Conservation (phyloP, 768 basidiomycete genomes). For the Termitomyces sp. region DNA sequence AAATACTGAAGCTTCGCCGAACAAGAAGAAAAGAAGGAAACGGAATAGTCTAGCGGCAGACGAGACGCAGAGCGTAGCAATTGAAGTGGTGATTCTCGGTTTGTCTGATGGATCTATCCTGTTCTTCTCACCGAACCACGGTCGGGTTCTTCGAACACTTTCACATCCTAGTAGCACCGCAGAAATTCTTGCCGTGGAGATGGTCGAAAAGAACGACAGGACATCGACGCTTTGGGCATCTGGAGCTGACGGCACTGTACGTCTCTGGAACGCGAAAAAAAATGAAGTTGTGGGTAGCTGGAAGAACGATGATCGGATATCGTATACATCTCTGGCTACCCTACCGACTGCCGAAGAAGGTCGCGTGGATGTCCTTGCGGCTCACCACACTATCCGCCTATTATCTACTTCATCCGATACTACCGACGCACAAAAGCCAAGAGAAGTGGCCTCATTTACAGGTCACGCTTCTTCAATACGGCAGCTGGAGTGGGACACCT, state of each 20-base stretch:
- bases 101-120: slow-evolving; percentile 56
- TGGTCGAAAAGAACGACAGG: slow-evolving; percentile 25
- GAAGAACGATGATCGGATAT: slow-evolving; percentile 56
- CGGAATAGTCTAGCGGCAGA: slow-evolving; percentile 24
- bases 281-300: slow-evolving; percentile 45
- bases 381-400: slow-evolving; percentile 58
- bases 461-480: slow-evolving; percentile 62
- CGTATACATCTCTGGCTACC: slow-evolving; percentile 50
- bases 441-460: slow-evolving; percentile 49
- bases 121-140: slow-evolving; percentile 62
- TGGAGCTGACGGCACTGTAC: slow-evolving; percentile 52
- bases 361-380: slow-evolving; percentile 46
- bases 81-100: slow-evolving; percentile 52
- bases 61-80: slow-evolving; percentile 23
- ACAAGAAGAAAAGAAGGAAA: slow-evolving; percentile 56
- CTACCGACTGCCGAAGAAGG: slow-evolving; percentile 37
- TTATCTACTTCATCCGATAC: slow-evolving; percentile 32
- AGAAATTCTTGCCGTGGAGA: slow-evolving; percentile 46
- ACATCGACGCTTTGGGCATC: slow-evolving; percentile 50
- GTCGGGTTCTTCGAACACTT: slow-evolving; percentile 50
- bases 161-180: slow-evolving; percentile 53
- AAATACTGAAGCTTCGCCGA: slow-evolving; percentile 32
- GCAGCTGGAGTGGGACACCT: slow-evolving; percentile 48
- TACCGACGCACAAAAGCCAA: slow-evolving; percentile 36
- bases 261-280: slow-evolving; percentile 54